Evolutionary conservation across 495 filamentous ascomycete genomes (phyloP).

Genomic region (Annulohypoxylon stygium): DNA sequence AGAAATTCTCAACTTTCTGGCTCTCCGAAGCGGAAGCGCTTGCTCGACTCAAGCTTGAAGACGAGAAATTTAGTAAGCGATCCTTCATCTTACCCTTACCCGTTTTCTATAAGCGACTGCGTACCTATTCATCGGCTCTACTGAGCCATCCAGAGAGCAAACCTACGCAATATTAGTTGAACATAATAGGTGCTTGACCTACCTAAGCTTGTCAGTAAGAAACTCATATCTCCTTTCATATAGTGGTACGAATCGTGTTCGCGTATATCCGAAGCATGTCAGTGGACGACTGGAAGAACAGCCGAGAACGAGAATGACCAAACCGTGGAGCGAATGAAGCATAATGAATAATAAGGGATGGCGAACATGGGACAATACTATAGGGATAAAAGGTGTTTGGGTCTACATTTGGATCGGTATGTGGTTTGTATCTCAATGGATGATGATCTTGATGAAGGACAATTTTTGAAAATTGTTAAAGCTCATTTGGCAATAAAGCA

Average conservation of each 20-base stretch:
- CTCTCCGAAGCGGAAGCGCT: conserved; percentile 45
- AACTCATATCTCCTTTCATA: conserved; percentile 21
- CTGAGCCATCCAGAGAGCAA: background rate
- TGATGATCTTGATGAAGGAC: conserved; percentile 2
- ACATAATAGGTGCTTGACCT: background rate
- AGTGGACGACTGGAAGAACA: conserved; percentile 43
- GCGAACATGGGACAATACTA: background rate
- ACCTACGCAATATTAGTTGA: background rate
- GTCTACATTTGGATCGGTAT: background rate
- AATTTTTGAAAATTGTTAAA: background rate
- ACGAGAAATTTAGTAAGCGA: conserved; percentile 52
- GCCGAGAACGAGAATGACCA: conserved; percentile 14
- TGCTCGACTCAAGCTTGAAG: conserved; percentile 47
- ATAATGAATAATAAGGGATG: background rate
- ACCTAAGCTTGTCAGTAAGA: background rate
- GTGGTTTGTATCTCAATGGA: background rate
- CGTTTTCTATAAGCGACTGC: background rate
- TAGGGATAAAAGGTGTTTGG: background rate
- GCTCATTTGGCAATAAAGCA: background rate
- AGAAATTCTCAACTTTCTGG: conserved; percentile 51
- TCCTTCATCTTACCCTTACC: background rate
- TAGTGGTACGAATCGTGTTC: conserved; percentile 50
- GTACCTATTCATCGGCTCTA: background rate
- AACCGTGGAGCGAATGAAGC: background rate
- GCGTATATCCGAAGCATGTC: conserved; percentile 49